Conservation (phyloP, 1,284 basidiomycete genomes). For the Singerocomus rubriflavus region DNA sequence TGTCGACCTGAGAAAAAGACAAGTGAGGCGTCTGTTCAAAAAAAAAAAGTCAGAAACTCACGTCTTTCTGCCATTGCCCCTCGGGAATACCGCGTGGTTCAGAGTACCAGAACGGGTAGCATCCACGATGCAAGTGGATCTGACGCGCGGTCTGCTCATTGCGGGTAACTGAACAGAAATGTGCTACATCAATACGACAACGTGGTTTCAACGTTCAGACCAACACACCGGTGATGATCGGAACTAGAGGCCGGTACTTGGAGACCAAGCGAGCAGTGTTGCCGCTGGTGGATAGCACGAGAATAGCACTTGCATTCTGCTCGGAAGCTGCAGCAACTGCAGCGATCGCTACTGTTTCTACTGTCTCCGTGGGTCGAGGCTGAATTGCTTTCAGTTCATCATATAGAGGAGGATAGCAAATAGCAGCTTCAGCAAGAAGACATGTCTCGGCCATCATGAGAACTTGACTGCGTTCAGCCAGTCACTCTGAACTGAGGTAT, state of each 20-base stretch:
- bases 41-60: slow-evolving; percentile 38
- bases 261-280: slow-evolving; percentile 95
- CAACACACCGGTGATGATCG: slow-evolving; percentile 85
- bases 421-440: slow-evolving; percentile 88
- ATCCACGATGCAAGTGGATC: slow-evolving; percentile 95
- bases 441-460: slow-evolving; percentile 99
- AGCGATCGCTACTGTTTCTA: slow-evolving; percentile 91
- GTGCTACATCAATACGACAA: slow-evolving; percentile 3
- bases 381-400: slow-evolving; percentile 83
- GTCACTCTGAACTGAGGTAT: background rate
- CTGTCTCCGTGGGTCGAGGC: slow-evolving; percentile 84
- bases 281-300: slow-evolving; percentile 96
- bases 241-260: slow-evolving; percentile 93
- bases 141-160: slow-evolving; percentile 95
- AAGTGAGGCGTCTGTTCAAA: slow-evolving; percentile 2
- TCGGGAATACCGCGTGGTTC: slow-evolving; percentile 85
- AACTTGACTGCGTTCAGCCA: slow-evolving; percentile 47
- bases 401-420: slow-evolving; percentile 90
- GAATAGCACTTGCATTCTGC: slow-evolving; percentile 90
- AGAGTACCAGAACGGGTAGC: slow-evolving; percentile 96
- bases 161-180: slow-evolving; percentile 72
- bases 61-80: slow-evolving; percentile 98
- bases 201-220: background rate
- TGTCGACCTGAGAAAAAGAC: slow-evolving; percentile 60
- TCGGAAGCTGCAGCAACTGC: slow-evolving; percentile 94